phyloP scores from a whole-genome alignment of 163 green algal genomes.

The Chlamydomonas reinhardtii region DNA sequence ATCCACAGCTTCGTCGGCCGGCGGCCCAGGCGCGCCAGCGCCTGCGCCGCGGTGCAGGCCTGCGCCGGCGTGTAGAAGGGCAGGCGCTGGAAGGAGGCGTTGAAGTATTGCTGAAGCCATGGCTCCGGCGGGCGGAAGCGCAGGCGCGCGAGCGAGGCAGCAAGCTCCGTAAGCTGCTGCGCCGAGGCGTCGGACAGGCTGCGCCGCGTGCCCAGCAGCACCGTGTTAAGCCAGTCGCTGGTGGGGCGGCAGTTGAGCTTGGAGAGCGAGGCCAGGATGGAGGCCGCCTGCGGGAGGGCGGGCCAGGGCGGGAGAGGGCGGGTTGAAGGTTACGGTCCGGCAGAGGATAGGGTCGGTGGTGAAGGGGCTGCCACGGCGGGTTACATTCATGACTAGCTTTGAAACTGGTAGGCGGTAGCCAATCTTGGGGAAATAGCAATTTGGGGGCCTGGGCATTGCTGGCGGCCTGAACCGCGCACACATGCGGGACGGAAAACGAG shows the following conservation, averaged over 20 bases:
- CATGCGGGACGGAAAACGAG: too few relatives aligned
- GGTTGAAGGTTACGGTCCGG: background rate
- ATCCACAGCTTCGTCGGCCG: conserved; percentile 48
- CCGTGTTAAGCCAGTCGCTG: conserved; percentile 54
- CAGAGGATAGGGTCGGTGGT: too few relatives aligned
- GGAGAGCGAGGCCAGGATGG: conserved; percentile 45
- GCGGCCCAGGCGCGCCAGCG: conserved; percentile 37
- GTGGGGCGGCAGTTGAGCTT: conserved; percentile 51
- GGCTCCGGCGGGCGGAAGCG: conserved; percentile 51
- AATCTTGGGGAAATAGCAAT: too few relatives aligned
- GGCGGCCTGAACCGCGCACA: too few relatives aligned
- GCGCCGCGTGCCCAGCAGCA: conserved; percentile 49
- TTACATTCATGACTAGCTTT: too few relatives aligned
- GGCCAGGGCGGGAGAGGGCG: background rate
- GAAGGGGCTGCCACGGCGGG: too few relatives aligned
- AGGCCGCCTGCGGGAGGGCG: conserved; percentile 41
- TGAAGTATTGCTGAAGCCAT: conserved; percentile 59
- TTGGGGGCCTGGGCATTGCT: too few relatives aligned
- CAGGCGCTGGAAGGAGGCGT: conserved; percentile 48
- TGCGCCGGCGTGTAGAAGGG: conserved; percentile 46
- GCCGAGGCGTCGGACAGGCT: conserved; percentile 21
- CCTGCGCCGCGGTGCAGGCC: conserved; percentile 9
- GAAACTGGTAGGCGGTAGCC: too few relatives aligned
- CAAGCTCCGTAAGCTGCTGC: conserved; percentile 32
- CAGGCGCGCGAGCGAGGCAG: conserved; percentile 37